These are phyloP conservation scores for Thamnidium elegans DNA, from an alignment of 192 early-diverging fungal species.

Conservation along the genomic window DNA sequence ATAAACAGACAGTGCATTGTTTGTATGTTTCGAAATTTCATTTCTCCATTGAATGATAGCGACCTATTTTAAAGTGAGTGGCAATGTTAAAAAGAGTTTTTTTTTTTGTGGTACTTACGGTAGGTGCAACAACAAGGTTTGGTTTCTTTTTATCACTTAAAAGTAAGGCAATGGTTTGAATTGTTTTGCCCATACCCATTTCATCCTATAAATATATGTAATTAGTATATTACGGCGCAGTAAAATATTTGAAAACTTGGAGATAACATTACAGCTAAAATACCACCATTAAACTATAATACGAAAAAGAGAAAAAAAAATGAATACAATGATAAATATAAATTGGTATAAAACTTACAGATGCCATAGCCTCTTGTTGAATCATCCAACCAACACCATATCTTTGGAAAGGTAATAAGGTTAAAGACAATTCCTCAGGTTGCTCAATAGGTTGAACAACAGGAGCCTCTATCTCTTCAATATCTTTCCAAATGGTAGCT, in stretches of 20 bases:
- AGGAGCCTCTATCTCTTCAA: conserved; percentile 33
- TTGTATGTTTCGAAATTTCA: conserved; percentile 70
- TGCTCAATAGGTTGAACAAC: conserved; percentile 53
- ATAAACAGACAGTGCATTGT: conserved; percentile 57
- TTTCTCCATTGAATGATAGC: conserved; percentile 86
- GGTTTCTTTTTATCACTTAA: conserved; percentile 61
- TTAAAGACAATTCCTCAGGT: conserved; percentile 64
- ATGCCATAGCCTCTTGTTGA: conserved; percentile 61
- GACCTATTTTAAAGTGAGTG: too few species aligned
- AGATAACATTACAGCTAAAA: conserved; percentile 53
- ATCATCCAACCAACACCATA: conserved; percentile 85
- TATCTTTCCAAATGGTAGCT: conserved; percentile 58
- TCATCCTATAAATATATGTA: conserved; percentile 54
- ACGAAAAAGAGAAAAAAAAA: not conserved
- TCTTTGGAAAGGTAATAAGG: conserved; percentile 85
- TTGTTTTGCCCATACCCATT: conserved; percentile 96
- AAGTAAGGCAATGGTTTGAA: conserved; percentile 85
- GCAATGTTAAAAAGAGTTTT: too few species aligned
- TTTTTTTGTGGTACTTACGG: too few species aligned
- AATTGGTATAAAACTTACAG: conserved; percentile 18
- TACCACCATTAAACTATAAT: conserved; percentile 65
- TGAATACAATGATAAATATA: not conserved
- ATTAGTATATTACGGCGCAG: not conserved
- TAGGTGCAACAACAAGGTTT: conserved; percentile 84
- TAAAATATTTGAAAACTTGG: too few species aligned